Evolutionary conservation across 1,284 basidiomycete genomes (phyloP), one percentile per base, ranked within the genome.

Genomic region (Malassezia sp.): DNA sequence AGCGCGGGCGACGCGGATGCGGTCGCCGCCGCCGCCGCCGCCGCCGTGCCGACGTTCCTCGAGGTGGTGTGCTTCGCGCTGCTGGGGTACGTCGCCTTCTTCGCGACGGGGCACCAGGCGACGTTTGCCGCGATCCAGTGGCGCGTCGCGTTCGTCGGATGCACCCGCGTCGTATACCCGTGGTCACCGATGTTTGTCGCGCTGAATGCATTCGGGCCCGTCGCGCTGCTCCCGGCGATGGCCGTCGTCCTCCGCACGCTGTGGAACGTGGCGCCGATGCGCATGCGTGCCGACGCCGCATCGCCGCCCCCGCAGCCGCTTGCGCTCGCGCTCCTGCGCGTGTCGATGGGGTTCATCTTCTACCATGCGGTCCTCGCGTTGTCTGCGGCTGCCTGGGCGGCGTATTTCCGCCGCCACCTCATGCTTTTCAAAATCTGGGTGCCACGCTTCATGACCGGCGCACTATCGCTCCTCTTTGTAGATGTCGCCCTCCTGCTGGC

Each of bases 381-480:
- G 5, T 80, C 83, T 3, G 79, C 80, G 8, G 81, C 85, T 4
- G 70, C 80, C 5, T 82, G 81, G 49, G 81, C 87, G 0, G 82
- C 83, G 3, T 78, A 80, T 63, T 74, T 96, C 44, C 72, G 88
- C 46, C 71, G 91, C 31, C 93, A 99, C 71, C 71, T 97, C 57
- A 96, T 97, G 90, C 88, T 96, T 28, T 99, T 91, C 88, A 96
- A 96, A 73, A 82, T 95, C 5, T 97, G 96, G 68, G 89, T 89
- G 23, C 93, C 93, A 40, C 75, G 90, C 49, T 91, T 90, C 67
- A 90, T 95, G 82, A 70, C 79, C 12, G 82, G 79, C 0, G 83
- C 77, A 0, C 65, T 75, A 3, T 67, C 67, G 11, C 55, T 75
- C 23, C 45, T 78, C 5, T 54, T 71, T 0, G 71, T 75, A 5